phyloP scores from a whole-genome alignment of 2,329 filamentous ascomycete genomes.

The Harringtonia lauricola region DNA sequence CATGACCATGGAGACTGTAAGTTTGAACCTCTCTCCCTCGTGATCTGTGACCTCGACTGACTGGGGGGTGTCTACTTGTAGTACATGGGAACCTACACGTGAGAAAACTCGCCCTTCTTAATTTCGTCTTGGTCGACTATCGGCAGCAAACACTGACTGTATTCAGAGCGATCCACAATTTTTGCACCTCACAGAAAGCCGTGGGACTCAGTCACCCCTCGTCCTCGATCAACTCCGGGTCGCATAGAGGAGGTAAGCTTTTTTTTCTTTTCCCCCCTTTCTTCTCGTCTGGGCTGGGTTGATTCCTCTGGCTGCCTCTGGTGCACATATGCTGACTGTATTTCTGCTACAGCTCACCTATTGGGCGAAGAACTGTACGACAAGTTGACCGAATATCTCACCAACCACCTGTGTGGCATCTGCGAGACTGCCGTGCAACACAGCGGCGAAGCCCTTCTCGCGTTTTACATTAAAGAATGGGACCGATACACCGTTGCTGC shows the following conservation, averaged over 20 bases:
- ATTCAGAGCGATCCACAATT: conserved; percentile 82
- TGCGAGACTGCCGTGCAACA: conserved; percentile 65
- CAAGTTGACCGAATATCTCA: conserved; percentile 78
- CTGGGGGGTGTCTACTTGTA: conserved; percentile 18
- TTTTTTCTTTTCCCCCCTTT: not conserved
- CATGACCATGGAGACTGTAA: conserved; percentile 81
- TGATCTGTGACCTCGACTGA: conserved; percentile 1
- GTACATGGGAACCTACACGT: conserved; percentile 98
- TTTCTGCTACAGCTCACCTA: conserved; percentile 57
- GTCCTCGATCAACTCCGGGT: conserved; percentile 29
- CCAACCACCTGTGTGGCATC: conserved; percentile 61
- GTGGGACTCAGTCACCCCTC: conserved; percentile 43
- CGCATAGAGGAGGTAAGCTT: conserved; percentile 59
- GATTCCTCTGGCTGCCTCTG: too few species aligned
- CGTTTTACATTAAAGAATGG: conserved; percentile 96
- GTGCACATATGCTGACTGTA: not conserved
- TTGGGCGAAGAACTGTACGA: conserved; percentile 94
- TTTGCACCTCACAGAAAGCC: conserved; percentile 96
- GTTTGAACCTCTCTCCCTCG: conserved; percentile 13
- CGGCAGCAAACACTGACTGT: conserved; percentile 22
- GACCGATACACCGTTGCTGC: conserved; percentile 88
- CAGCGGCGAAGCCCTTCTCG: conserved; percentile 78
- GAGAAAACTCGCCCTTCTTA: conserved; percentile 14
- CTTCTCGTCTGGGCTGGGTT: too few species aligned
- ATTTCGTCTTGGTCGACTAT: not conserved